These are phyloP conservation scores for Gynochthodes officinalis DNA, from an alignment of 257 asterid species.

Conservation along the genomic window DNA sequence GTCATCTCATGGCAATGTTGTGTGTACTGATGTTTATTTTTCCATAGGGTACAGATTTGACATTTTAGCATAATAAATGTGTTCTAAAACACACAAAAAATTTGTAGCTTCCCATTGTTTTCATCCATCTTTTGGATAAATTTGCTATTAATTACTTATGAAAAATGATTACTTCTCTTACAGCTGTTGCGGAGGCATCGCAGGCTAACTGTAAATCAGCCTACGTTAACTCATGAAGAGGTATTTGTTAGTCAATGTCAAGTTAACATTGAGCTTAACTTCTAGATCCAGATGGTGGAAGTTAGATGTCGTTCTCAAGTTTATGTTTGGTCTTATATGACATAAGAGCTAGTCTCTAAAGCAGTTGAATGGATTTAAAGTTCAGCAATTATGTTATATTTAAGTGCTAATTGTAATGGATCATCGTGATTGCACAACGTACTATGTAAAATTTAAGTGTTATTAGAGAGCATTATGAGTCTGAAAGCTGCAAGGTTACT, in stretches of 20 bases:
- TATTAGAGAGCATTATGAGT: background rate
- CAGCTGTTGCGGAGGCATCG: slow-evolving; percentile 94
- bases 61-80: background rate
- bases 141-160: slow-evolving; percentile 11
- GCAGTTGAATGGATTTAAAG: background rate
- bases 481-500: background rate
- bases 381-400: background rate
- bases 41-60: background rate
- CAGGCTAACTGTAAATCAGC: slow-evolving; percentile 64
- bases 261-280: slow-evolving; percentile 18
- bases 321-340: background rate
- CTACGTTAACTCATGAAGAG: slow-evolving; percentile 73
- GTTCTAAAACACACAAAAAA: background rate
- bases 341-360: background rate
- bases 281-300: slow-evolving; percentile 16
- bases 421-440: background rate
- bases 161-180: slow-evolving; percentile 24
- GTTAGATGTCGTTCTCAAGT: slow-evolving; percentile 3
- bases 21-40: background rate
- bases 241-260: slow-evolving; percentile 35
- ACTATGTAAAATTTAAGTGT: background rate
- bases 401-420: background rate
- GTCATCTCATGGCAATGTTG: background rate
- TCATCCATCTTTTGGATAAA: slow-evolving; percentile 3
- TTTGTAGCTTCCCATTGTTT: slow-evolving; percentile 4